A percentile compares a stretch with the other conserved stretches of the same genome.
phyloP scores from a whole-genome alignment of 2,329 filamentous ascomycete genomes.

The Beauveria asiatica region DNA sequence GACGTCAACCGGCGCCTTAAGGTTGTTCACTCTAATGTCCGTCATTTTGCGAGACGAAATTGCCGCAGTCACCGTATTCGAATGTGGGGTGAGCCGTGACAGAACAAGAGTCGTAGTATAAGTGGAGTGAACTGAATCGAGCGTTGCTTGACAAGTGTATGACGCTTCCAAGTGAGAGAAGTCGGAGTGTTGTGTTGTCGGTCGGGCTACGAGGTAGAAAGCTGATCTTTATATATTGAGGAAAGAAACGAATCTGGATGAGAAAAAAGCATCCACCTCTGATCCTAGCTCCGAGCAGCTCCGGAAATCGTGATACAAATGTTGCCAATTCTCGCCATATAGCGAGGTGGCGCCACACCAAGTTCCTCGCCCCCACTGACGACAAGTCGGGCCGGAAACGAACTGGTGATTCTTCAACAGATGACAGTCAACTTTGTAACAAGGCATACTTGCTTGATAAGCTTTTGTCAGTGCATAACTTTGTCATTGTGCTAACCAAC shows the following conservation, averaged over 20 bases:
- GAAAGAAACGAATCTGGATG: background rate
- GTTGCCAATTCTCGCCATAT: background rate
- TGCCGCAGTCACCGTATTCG: background rate
- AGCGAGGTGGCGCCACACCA: background rate
- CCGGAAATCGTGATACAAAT: slow-evolving; percentile 4
- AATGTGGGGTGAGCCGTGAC: too few species aligned
- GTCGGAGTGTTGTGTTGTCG: background rate
- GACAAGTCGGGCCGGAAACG: background rate
- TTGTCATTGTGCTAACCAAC: background rate
- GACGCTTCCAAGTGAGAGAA: background rate
- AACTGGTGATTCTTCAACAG: background rate
- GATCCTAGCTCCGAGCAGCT: background rate
- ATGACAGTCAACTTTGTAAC: background rate
- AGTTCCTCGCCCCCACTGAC: background rate
- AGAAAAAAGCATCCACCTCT: background rate
- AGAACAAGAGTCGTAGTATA: background rate
- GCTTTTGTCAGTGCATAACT: background rate
- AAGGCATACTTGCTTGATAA: background rate
- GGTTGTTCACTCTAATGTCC: slow-evolving; percentile 33
- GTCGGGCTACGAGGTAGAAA: background rate
- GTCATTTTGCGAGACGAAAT: slow-evolving; percentile 18
- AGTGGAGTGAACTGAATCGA: slow-evolving; percentile 6
- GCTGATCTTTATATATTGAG: background rate
- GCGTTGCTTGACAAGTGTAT: slow-evolving; percentile 11
- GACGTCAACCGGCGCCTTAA: slow-evolving; percentile 47